A percentile compares a stretch with the other conserved stretches of the same genome.
phyloP scores from a whole-genome alignment of 2,329 filamentous ascomycete species.

The Byssothecium circinans region DNA sequence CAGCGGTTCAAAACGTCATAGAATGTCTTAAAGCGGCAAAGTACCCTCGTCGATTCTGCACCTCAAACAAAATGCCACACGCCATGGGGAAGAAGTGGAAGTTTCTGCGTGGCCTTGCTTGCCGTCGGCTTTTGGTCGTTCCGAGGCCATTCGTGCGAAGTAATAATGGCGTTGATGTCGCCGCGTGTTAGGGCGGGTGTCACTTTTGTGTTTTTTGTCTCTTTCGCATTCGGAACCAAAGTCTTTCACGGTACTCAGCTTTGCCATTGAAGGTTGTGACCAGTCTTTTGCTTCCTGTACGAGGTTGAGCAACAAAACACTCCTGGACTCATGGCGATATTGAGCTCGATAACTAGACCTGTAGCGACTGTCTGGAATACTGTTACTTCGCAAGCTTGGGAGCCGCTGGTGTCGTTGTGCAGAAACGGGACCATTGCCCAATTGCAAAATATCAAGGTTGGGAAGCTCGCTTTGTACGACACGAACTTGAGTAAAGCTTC shows the following conservation, averaged over 20 bases:
- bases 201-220: background rate
- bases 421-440: slow-evolving; percentile 50
- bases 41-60: slow-evolving; percentile 33
- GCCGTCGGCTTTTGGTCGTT: slow-evolving; percentile 13
- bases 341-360: slow-evolving; percentile 41
- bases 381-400: slow-evolving; percentile 52
- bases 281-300: background rate
- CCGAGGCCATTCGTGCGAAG: slow-evolving; percentile 8
- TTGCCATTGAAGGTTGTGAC: background rate
- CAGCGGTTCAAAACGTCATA: slow-evolving; percentile 35
- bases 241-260: background rate
- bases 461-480: slow-evolving; percentile 51
- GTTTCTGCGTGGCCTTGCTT: background rate
- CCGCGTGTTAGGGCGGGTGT: background rate
- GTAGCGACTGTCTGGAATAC: slow-evolving; percentile 46
- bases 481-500: slow-evolving; percentile 46
- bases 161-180: slow-evolving; percentile 3
- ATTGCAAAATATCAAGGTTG: slow-evolving; percentile 49
- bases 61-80: slow-evolving; percentile 33
- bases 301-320: background rate
- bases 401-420: slow-evolving; percentile 50
- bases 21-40: slow-evolving; percentile 39
- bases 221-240: slow-evolving; percentile 5
- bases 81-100: slow-evolving; percentile 17
- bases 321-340: slow-evolving; percentile 33